Evolutionary conservation across 306 rosid genomes (phyloP).

Genomic region (Geum urbanum): DNA sequence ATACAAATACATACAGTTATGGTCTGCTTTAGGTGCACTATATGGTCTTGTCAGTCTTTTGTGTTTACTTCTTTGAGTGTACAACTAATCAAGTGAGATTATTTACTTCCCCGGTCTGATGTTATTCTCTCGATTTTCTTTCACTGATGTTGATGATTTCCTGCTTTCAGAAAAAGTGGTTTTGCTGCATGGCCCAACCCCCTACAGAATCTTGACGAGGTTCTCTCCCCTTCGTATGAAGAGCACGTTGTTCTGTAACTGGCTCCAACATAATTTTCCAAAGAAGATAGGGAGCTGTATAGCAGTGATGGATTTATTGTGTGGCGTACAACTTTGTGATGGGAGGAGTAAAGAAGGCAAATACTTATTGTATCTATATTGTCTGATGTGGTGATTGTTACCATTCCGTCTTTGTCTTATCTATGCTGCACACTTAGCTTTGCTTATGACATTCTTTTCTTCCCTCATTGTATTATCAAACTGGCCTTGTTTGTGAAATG

Average conservation of each 20-base stretch:
- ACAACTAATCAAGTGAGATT: neutral
- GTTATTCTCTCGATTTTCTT: slow-evolving; percentile 1
- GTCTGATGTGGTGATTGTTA: slow-evolving; percentile 58
- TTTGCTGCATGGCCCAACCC: slow-evolving; percentile 86
- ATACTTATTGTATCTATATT: slow-evolving; percentile 56
- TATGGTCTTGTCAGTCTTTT: neutral
- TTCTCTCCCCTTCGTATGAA: slow-evolving; percentile 39
- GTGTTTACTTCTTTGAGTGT: neutral
- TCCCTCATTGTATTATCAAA: slow-evolving; percentile 22
- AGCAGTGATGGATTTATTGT: slow-evolving; percentile 48
- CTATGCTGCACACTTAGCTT: slow-evolving; percentile 19
- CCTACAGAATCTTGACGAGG: slow-evolving; percentile 56
- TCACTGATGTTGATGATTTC: slow-evolving; percentile 26
- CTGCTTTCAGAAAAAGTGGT: slow-evolving; percentile 89
- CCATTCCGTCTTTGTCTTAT: slow-evolving; percentile 26
- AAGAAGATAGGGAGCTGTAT: slow-evolving; percentile 54
- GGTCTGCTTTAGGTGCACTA: slow-evolving; percentile 5
- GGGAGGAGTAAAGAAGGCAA: slow-evolving; percentile 57
- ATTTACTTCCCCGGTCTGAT: neutral
- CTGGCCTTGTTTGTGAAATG: slow-evolving; percentile 17
- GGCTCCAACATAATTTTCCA: slow-evolving; percentile 56
- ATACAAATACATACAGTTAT: neutral
- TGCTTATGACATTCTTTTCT: slow-evolving; percentile 24
- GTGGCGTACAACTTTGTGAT: slow-evolving; percentile 59
- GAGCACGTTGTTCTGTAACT: slow-evolving; percentile 48